Evolutionary conservation across 208 protist genomes (phyloP).

Genomic region (Crithidia sp.): DNA sequence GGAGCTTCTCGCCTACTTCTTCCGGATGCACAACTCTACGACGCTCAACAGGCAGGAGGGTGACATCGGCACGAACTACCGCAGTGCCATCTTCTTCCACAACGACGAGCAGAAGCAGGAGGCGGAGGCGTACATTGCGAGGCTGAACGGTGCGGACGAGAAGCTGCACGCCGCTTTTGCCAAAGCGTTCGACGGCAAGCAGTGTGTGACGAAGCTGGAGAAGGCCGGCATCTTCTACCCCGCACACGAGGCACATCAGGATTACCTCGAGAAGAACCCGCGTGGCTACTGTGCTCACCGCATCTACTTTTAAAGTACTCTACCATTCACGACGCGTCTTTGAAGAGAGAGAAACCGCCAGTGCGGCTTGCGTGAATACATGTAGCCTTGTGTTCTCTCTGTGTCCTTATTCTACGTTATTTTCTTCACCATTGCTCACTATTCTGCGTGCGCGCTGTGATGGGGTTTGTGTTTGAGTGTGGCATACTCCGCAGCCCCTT

Average conservation of each 20-base stretch:
- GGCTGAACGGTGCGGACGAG: constrained; percentile 65
- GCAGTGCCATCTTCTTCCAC: constrained; percentile 93
- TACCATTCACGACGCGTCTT: no score
- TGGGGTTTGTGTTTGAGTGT: no score
- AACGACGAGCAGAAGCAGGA: constrained; percentile 82
- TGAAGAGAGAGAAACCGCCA: no score
- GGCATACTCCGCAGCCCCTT: no score
- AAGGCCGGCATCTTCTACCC: constrained; percentile 73
- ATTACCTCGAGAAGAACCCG: constrained; percentile 86
- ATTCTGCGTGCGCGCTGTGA: no score
- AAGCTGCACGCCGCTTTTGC: constrained; percentile 64
- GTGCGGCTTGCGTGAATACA: no score
- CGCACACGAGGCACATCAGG: constrained; percentile 90
- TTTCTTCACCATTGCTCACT: no score
- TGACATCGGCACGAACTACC: constrained; percentile 95
- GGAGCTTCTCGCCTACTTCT: constrained; percentile 94
- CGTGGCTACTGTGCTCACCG: constrained; percentile 81
- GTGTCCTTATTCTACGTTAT: no score
- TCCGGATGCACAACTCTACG: constrained; percentile 95
- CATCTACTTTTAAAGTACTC: constrained; percentile 58
- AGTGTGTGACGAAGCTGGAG: constrained; percentile 76
- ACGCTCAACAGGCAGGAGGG: constrained; percentile 90
- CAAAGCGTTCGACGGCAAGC: constrained; percentile 68
- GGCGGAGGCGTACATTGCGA: constrained; percentile 80
- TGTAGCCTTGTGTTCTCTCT: no score